Conservation (phyloP, 2,329 filamentous ascomycete genomes). For the Hypoxylon sp. region DNA sequence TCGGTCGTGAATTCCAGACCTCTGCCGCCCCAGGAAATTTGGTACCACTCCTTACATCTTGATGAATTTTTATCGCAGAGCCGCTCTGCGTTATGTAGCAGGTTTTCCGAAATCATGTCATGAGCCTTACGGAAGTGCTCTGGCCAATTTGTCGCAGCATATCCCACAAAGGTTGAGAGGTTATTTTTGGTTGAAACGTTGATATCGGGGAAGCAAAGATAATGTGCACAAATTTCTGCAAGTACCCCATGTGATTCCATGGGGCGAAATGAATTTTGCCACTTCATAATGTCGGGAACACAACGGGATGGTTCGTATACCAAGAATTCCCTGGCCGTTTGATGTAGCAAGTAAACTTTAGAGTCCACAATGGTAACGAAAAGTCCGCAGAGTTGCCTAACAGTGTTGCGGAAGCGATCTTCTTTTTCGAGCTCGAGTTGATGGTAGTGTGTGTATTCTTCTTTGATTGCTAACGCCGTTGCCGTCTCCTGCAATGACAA, state of each 20-base stretch:
- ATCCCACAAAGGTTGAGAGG: background rate
- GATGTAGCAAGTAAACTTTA: conserved; percentile 58
- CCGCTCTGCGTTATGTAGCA: background rate
- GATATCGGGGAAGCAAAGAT: background rate
- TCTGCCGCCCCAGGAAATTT: background rate
- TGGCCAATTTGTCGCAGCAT: background rate
- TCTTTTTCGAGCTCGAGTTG: conserved; percentile 27
- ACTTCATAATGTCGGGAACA: background rate
- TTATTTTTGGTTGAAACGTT: background rate
- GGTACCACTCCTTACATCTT: background rate
- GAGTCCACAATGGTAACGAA: conserved; percentile 55
- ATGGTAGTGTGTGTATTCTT: background rate
- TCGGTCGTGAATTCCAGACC: background rate
- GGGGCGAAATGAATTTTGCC: conserved; percentile 24
- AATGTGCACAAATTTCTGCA: background rate
- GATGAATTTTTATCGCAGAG: background rate
- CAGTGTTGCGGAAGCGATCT: conserved; percentile 33
- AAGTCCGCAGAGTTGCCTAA: conserved; percentile 56
- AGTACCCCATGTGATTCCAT: conserved; percentile 17
- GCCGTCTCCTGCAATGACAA: conserved; percentile 55
- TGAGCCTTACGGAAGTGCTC: background rate
- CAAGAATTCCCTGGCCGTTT: conserved; percentile 59
- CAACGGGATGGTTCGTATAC: conserved; percentile 16
- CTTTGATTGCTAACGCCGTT: conserved; percentile 48
- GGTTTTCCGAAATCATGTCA: background rate